Evolutionary conservation across 2,329 filamentous ascomycete species (phyloP).

Genomic region (Macrophomina pseudophaseolina): DNA sequence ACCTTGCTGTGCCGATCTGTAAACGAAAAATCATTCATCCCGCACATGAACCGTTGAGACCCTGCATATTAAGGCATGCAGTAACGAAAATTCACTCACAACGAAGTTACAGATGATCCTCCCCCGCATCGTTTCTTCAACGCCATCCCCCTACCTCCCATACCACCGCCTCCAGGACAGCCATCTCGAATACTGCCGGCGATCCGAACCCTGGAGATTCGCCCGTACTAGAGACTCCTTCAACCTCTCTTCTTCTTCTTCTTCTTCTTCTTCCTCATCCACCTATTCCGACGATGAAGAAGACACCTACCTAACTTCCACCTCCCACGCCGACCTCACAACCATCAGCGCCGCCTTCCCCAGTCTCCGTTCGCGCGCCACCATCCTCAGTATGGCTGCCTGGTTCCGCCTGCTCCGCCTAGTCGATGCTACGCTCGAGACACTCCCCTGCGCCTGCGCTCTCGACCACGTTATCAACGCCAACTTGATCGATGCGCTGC

Average conservation of each 20-base stretch:
- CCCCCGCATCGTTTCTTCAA: conserved; percentile 2
- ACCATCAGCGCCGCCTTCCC: conserved; percentile 1
- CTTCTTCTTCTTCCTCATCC: neutral
- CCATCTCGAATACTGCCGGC: neutral
- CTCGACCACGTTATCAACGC: neutral
- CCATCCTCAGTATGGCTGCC: neutral
- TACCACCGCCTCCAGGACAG: neutral
- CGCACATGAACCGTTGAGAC: neutral
- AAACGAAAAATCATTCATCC: neutral
- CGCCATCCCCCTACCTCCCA: neutral
- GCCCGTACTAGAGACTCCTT: neutral
- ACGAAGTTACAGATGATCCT: neutral
- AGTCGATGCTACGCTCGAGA: conserved; percentile 7
- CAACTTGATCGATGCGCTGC: conserved; percentile 1
- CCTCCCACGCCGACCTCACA: neutral
- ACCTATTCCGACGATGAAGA: neutral
- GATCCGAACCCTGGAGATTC: neutral
- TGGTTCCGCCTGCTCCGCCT: conserved; percentile 3
- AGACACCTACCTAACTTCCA: neutral
- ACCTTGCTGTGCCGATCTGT: neutral
- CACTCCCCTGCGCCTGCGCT: neutral
- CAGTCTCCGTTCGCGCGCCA: neutral
- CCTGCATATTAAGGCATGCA: neutral
- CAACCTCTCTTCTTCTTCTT: neutral
- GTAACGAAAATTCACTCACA: neutral